A percentile compares a stretch with the other conserved stretches of the same genome.
Evolutionary conservation across 75 land plant genomes (phyloP).

Genomic region (Gnetum montanum): DNA sequence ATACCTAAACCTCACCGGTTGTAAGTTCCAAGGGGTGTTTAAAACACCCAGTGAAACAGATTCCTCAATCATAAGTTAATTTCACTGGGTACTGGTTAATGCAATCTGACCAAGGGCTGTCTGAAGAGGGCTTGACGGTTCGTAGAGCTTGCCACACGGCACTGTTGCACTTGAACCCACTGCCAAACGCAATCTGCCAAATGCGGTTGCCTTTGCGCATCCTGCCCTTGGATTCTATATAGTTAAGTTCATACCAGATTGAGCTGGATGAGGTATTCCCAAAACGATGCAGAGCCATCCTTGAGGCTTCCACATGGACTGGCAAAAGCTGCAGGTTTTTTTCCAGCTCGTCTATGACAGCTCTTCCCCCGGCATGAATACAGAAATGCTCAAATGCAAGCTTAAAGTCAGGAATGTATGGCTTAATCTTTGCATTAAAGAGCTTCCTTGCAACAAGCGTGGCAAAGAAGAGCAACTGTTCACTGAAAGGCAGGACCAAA

Average conservation of each 20-base stretch:
- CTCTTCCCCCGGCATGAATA: conserved; percentile 62
- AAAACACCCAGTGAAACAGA: no score
- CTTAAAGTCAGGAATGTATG: conserved; percentile 61
- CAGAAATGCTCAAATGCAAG: conserved; percentile 64
- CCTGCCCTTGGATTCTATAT: conserved; percentile 50
- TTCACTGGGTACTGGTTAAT: conserved; percentile 34
- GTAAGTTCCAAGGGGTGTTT: no score
- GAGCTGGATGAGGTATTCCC: conserved; percentile 56
- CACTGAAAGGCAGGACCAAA: conserved; percentile 47
- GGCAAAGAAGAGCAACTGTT: conserved; percentile 54
- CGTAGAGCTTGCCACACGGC: conserved; percentile 54
- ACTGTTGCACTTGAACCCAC: conserved; percentile 66
- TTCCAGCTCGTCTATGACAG: conserved; percentile 66
- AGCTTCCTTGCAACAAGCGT: conserved; percentile 42
- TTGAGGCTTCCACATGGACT: conserved; percentile 42
- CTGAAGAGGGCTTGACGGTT: conserved; percentile 20
- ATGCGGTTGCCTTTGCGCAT: conserved; percentile 36
- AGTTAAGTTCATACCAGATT: conserved; percentile 54
- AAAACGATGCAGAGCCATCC: conserved; percentile 53
- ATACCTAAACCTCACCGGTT: no score
- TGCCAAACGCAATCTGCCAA: conserved; percentile 61
- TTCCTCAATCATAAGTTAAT: background rate
- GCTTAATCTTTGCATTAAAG: conserved; percentile 37
- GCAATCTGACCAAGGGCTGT: conserved; percentile 44
- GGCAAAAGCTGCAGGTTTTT: conserved; percentile 46